Evolutionary conservation across 2,329 filamentous ascomycete genomes (phyloP), one percentile per base, ranked within the genome.

Genomic region (Epichloe hybrida): DNA sequence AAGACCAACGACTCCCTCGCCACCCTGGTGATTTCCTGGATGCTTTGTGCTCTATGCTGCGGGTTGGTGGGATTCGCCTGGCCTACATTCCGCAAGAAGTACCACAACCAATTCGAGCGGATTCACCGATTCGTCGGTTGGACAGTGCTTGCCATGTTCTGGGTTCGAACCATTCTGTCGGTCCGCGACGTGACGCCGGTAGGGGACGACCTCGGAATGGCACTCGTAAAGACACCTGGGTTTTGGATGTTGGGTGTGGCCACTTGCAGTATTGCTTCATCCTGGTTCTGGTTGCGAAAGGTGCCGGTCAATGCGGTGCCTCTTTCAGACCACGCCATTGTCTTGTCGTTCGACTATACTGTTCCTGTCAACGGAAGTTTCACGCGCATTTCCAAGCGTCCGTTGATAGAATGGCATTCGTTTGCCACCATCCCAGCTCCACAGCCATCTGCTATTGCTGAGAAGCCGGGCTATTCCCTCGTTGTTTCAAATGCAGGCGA

Each of bases 51-150:
- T 2, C 69, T 87, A 48, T 71, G 86, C 56, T 58, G 77, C 50
- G 59, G 69, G 39, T 83, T 88, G 59, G 71, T 85, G 48, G 66
- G 70, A 45, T 76, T 80, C 48, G 81, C 86, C 2, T 75, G 83
- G 62, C 85, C 86, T 3, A 62, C 64, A 9, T 72, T 88, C 56
- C 79, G 86, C 21, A 70, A 73, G 56, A 74, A 71, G 45, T 71
- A 74, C 54, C 85, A 89, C 68, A 77, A 89, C 64, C 64, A 74
- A 51, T 89, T 88, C 61, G 86, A 89, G 67, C 66, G 77, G 46
- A 76, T 76, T 45, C 86, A 89, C 65, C 81, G 85, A 46, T 88
- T 85, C 63, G 75, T 75, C 5, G 85, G 84, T n/a, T 89, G 85
- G 85, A 71, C 74, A 11, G 72, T 79, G 9, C 69, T 88, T 5